phyloP scores from a whole-genome alignment of 2,329 filamentous ascomycete genomes.

The Leptosphaerulina australis region DNA sequence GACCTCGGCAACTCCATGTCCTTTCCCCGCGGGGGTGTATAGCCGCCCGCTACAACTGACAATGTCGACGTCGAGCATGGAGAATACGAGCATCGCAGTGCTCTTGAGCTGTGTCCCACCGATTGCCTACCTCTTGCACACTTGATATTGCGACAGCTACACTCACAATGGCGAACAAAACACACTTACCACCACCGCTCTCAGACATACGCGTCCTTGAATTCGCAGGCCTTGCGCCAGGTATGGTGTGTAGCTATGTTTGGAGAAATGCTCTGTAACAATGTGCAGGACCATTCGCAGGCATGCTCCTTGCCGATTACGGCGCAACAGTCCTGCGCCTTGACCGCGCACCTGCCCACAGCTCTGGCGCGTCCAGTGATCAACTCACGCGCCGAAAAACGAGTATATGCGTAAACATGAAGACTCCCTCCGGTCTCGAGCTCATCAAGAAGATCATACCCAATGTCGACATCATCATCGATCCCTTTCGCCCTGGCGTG shows the following conservation, averaged over 20 bases:
- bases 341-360: conserved; percentile 65
- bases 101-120: neutral
- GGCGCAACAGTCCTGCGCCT: conserved; percentile 87
- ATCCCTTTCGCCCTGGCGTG: conserved; percentile 90
- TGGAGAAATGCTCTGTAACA: neutral
- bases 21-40: conserved; percentile 41
- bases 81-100: neutral
- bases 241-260: conserved; percentile 37
- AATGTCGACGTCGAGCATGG: conserved; percentile 42
- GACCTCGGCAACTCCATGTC: conserved; percentile 38
- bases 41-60: conserved; percentile 33
- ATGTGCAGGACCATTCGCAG: conserved; percentile 77
- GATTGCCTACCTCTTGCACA: neutral
- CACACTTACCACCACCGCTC: conserved; percentile 56
- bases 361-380: conserved; percentile 65
- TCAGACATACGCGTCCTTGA: conserved; percentile 67
- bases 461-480: conserved; percentile 79
- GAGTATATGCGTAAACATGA: conserved; percentile 81
- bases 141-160: neutral
- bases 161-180: conserved; percentile 28
- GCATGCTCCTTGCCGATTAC: conserved; percentile 80
- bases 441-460: conserved; percentile 70
- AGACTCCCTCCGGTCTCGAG: conserved; percentile 65
- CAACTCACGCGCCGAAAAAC: conserved; percentile 79
- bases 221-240: conserved; percentile 67